Percentiles rank a stretch among this genome's conserved stretches.
phyloP scores from a whole-genome alignment of 345 rosid species.

The Melaleuca quinquenervia region DNA sequence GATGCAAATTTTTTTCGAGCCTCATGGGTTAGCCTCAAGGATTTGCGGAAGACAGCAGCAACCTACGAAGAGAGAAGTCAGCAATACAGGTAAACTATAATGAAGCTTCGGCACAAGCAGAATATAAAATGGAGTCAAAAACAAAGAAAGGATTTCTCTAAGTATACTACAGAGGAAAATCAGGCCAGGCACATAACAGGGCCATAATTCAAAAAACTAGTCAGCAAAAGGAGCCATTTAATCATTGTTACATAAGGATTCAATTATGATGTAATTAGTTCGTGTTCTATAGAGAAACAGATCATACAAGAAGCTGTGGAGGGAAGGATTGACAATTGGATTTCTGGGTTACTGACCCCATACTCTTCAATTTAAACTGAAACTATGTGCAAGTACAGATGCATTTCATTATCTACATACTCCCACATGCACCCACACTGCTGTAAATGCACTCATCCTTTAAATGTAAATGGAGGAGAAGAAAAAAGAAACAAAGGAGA shows the following conservation, averaged over 20 bases:
- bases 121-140: neutral
- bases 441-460: neutral
- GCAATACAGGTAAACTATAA: neutral
- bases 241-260: neutral
- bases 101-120: neutral
- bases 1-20: constrained; percentile 73
- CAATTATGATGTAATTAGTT: neutral
- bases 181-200: neutral
- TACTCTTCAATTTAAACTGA: neutral
- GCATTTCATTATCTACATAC: neutral
- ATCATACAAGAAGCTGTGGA: neutral
- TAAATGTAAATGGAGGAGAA: neutral
- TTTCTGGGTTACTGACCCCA: neutral
- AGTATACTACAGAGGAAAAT: neutral
- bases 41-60: constrained; percentile 95
- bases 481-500: neutral
- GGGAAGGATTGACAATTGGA: neutral
- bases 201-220: neutral
- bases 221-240: neutral
- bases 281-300: neutral
- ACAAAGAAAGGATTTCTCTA: neutral
- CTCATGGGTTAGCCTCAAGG: constrained; percentile 88
- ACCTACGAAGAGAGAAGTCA: constrained; percentile 30
- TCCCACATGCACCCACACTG: neutral
- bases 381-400: neutral